Base-by-base conservation (phyloP, 1,284 basidiomycete species). In the Peniophora sp. region DNA sequence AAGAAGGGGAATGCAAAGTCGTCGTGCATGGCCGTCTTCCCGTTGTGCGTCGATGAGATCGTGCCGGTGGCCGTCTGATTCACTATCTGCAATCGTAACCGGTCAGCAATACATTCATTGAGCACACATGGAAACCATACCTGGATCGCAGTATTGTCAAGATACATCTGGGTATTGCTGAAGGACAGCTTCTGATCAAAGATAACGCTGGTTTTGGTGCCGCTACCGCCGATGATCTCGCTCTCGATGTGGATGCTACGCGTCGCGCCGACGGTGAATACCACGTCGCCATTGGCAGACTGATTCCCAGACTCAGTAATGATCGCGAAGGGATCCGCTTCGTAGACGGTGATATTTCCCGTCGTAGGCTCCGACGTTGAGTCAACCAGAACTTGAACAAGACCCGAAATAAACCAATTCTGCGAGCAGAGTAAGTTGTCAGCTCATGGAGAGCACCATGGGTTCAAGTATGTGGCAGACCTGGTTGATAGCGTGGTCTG, bases 371-470 rank as follows among this genome's bases (percentile, higher is more conserved):
- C 65, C 3, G 71, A 66, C 24, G 84, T 85, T 10, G 76, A 62
- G 60, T 88, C 85, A 0, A 79, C 79, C 52, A 84, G 62, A 42
- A 88, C 79, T 62, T 88, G 85, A 3, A 91, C 70, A 36, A 78
- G 68, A 2, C 83, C 86, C 3, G 43, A 24, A 15, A 45, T 10
- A 24, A 45, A 45, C 43, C 20, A 41, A n/a, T 41, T 41, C 37
- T 32, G 12, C n/a, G 12, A 32, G 27, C 27, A 32, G 12, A 12
- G 27, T 5, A 32, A 6, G 6, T 6, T 32, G 12, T 32, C 27
- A 32, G 27, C n/a, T 8, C 20, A 41, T 22, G 39, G 8, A 41
- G 39, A 36, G 35, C 35, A 11, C 20, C 8, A 41, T 9, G 20
- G 39, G 15, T 9, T 8, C 39, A 41, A n/a, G 39, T 8, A 22